These are phyloP conservation scores for Lanzia echinophila DNA, from an alignment of 2,329 filamentous ascomycete genomes.

Conservation along the genomic window DNA sequence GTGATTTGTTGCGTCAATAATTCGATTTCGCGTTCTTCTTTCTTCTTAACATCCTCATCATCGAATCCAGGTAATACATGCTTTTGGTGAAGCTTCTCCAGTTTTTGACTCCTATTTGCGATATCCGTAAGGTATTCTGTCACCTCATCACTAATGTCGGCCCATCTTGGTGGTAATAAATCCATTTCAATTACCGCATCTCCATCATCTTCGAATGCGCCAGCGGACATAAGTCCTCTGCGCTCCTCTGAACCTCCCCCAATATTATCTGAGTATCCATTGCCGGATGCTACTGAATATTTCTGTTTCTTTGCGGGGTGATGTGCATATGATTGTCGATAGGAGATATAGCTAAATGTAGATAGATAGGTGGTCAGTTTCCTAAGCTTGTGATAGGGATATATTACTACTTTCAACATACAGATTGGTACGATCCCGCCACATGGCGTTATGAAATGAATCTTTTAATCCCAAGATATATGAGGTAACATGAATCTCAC, in stretches of 20 bases:
- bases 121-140: slow-evolving; percentile 75
- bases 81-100: slow-evolving; percentile 93
- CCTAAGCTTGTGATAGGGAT: neutral
- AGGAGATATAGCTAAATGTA: slow-evolving; percentile 79
- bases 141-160: slow-evolving; percentile 91
- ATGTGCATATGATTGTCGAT: slow-evolving; percentile 96
- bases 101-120: slow-evolving; percentile 70
- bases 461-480: slow-evolving; percentile 6
- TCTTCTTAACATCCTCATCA: slow-evolving; percentile 81
- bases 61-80: slow-evolving; percentile 95
- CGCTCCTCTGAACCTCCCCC: slow-evolving; percentile 54
- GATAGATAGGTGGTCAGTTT: slow-evolving; percentile 24
- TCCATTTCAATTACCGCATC: slow-evolving; percentile 99
- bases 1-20: slow-evolving; percentile 85
- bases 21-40: slow-evolving; percentile 88
- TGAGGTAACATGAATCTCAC: neutral
- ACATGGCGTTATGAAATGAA: slow-evolving; percentile 60
- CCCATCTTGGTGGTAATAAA: slow-evolving; percentile 87
- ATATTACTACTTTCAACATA: slow-evolving; percentile 39
- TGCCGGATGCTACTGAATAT: slow-evolving; percentile 42
- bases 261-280: slow-evolving; percentile 55
- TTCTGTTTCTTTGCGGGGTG: slow-evolving; percentile 82
- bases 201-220: slow-evolving; percentile 75
- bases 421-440: slow-evolving; percentile 99
- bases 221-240: slow-evolving; percentile 77